Conservation (phyloP, 2,329 filamentous ascomycete genomes). For the Curvularia sp. region DNA sequence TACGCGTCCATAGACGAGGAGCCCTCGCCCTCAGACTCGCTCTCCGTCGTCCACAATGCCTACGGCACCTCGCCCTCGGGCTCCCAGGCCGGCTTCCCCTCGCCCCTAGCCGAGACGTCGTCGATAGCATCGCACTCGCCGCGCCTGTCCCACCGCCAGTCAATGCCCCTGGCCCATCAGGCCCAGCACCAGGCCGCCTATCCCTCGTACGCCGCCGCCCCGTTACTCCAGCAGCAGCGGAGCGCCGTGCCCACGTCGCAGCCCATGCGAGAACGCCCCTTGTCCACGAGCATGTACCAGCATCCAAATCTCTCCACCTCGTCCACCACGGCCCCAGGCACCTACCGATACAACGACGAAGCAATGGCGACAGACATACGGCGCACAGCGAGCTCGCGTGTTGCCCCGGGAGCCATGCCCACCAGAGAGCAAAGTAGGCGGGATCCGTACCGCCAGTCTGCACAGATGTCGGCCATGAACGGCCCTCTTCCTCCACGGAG, state of each 20-base stretch:
- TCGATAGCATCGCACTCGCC: slow-evolving; percentile 40
- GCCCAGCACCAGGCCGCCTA: slow-evolving; percentile 49
- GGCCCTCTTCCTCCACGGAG: slow-evolving; percentile 75
- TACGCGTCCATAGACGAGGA: slow-evolving; percentile 30
- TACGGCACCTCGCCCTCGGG: slow-evolving; percentile 45
- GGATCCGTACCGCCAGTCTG: slow-evolving; percentile 69
- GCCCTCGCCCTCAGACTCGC: slow-evolving; percentile 40
- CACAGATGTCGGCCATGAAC: slow-evolving; percentile 63
- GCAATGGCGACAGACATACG: slow-evolving; percentile 45
- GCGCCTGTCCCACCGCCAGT: slow-evolving; percentile 53
- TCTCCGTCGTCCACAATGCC: slow-evolving; percentile 53
- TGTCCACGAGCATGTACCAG: slow-evolving; percentile 58
- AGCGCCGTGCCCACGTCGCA: slow-evolving; percentile 39
- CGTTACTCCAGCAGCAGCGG: slow-evolving; percentile 39
- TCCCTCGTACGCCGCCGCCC: slow-evolving; percentile 38
- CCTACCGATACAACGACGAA: slow-evolving; percentile 59
- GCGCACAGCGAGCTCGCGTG: slow-evolving; percentile 69
- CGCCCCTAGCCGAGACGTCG: slow-evolving; percentile 37
- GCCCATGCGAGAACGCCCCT: slow-evolving; percentile 49
- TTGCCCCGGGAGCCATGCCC: slow-evolving; percentile 66
- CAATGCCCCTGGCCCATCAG: slow-evolving; percentile 54
- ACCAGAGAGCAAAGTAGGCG: slow-evolving; percentile 73
- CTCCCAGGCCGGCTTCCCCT: slow-evolving; percentile 35
- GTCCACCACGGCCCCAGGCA: slow-evolving; percentile 52
- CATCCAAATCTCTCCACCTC: slow-evolving; percentile 58